Evolutionary conservation across 176 grass and related monocot genomes (phyloP), one percentile per base, ranked within the genome.

Genomic region (Raddia guianensis): DNA sequence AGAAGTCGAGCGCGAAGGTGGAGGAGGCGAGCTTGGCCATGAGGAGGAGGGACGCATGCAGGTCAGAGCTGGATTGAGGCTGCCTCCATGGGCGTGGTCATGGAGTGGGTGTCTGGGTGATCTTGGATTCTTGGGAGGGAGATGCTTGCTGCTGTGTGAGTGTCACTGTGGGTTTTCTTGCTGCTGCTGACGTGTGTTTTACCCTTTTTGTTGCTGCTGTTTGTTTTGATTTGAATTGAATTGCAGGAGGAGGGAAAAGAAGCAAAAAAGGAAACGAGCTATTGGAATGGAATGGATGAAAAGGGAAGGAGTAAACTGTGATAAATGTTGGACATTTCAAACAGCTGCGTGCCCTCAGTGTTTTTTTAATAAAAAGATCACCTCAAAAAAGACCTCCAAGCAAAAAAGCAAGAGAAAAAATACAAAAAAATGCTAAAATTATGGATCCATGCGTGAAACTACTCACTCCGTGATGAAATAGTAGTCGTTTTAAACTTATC

Each of bases 1-100:
- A 59, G 90, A 87, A 14, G 78, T 82, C 55, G 85, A 91, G 59
- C 60, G 75, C 53, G 66, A 82, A 62, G 2, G 82, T 66, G 18
- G 85, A 79, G 7, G 84, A 88, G 60, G 82, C 13, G 55, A 79
- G 78, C 78, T 93, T 91, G 66, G 85, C 87, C 84, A 86, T 91
- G 78, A 12, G 54, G 52, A 59, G 8, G 11, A 35, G 20, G 0
- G 46, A 21, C 10, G 48, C 63, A 54, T 19, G 59, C 21, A 33
- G 59, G 5, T 44, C 34, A 32, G n/a, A 43, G 55, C 27, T 63
- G 10, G 56, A 14, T 16, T 40, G 0, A 37, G 82, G 52, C 9
- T 3, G 34, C 50, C 18, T 15, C 43, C 55, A 58, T 58, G 18
- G 55, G 16, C 9, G 33, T 12, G 52, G 13, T 6, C 52, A 54